Evolutionary conservation across 164 flowering plant genomes (phyloP).

Genomic region (Magnolia sinica): DNA sequence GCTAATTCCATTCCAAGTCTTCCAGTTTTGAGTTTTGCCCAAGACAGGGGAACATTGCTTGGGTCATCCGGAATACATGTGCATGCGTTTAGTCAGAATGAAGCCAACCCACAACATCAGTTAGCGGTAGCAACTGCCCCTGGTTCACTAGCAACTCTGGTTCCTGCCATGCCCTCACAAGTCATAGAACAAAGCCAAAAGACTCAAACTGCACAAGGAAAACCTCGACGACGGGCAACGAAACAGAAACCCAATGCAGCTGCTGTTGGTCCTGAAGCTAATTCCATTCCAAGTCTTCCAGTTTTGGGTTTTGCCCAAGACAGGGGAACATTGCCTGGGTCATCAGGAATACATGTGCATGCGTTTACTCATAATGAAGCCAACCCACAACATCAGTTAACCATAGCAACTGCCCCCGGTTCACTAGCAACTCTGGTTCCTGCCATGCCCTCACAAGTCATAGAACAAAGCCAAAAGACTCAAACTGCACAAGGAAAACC

Average conservation of each 20-base stretch:
- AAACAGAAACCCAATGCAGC: slow-evolving; percentile 28
- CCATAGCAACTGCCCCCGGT: slow-evolving; percentile 17
- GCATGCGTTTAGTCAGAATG: too few species aligned
- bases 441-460: slow-evolving; percentile 29
- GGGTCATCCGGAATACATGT: too few species aligned
- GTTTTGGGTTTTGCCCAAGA: slow-evolving; percentile 12
- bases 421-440: slow-evolving; percentile 11
- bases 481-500: slow-evolving; percentile 43
- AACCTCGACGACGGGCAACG: slow-evolving; percentile 58
- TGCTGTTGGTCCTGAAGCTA: slow-evolving; percentile 15
- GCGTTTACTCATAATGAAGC: slow-evolving; percentile 24
- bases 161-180: slow-evolving; percentile 25
- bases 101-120: slow-evolving; percentile 11
- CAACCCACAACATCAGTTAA: slow-evolving; percentile 18
- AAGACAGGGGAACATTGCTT: not conserved
- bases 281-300: slow-evolving; percentile 6
- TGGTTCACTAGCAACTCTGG: slow-evolving; percentile 11
- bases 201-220: slow-evolving; percentile 36
- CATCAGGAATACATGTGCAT: slow-evolving; percentile 21
- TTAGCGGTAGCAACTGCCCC: slow-evolving; percentile 18
- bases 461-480: slow-evolving; percentile 41
- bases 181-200: slow-evolving; percentile 44
- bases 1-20: slow-evolving; percentile 7
- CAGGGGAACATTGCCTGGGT: slow-evolving; percentile 11
- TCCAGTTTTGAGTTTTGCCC: slow-evolving; percentile 6